Evolutionary conservation across 2,329 filamentous ascomycete genomes (phyloP).

Genomic region (Paramyrothecium roridum): DNA sequence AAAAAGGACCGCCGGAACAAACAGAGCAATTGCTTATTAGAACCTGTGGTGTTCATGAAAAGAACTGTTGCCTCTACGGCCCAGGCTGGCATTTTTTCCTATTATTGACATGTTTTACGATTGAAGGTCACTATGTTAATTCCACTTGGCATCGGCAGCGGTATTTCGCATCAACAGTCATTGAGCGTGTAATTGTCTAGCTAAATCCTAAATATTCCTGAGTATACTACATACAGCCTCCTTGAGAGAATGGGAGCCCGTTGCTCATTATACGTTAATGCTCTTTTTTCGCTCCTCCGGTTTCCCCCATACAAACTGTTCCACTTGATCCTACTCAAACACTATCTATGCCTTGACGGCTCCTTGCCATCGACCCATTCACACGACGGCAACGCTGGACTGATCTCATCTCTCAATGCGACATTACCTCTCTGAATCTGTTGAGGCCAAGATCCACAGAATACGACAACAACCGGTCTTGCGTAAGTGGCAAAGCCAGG

Average conservation of each 20-base stretch:
- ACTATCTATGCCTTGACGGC: background rate
- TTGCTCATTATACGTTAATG: background rate
- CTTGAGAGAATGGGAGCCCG: background rate
- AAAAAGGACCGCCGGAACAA: no score
- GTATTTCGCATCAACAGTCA: no score
- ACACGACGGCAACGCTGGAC: background rate
- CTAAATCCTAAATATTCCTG: background rate
- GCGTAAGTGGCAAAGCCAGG: slow-evolving; percentile 63
- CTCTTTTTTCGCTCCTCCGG: background rate
- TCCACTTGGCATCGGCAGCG: no score
- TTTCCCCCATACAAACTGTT: background rate
- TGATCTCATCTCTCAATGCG: slow-evolving; percentile 22
- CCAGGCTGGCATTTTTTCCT: no score
- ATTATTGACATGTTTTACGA: no score
- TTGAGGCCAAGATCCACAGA: slow-evolving; percentile 66
- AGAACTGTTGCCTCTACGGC: no score
- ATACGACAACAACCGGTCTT: slow-evolving; percentile 69
- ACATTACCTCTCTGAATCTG: slow-evolving; percentile 66
- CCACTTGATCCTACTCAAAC: background rate
- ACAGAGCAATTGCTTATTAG: no score
- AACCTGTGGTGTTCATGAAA: no score
- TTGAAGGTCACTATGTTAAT: no score
- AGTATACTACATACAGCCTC: background rate
- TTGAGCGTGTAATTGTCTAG: background rate
- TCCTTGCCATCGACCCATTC: background rate